Conservation (phyloP, 495 filamentous ascomycete genomes). For the Talaromyces thailandensis region DNA sequence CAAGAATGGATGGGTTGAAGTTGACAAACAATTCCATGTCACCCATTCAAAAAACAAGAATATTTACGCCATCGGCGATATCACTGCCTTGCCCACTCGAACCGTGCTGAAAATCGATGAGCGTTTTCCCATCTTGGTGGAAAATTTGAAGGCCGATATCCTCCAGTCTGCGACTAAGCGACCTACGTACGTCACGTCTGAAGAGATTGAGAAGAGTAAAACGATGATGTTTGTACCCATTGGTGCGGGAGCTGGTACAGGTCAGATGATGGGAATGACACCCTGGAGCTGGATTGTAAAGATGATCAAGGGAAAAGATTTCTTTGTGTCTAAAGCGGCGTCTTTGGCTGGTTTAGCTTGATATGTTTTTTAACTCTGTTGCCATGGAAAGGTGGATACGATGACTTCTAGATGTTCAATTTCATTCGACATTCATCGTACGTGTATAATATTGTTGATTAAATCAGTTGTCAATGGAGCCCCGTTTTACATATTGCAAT, state of each 20-base stretch:
- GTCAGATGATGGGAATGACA: conserved; percentile 36
- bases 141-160: conserved; percentile 27
- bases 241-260: conserved; percentile 36
- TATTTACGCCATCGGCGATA: conserved; percentile 32
- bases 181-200: conserved; percentile 16
- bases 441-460: no score
- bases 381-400: no score
- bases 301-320: conserved; percentile 36
- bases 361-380: no score
- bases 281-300: conserved; percentile 35
- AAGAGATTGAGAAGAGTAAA: conserved; percentile 9
- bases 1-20: conserved; percentile 39
- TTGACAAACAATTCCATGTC: conserved; percentile 48
- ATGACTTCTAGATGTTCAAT: no score
- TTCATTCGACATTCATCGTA: no score
- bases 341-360: not conserved
- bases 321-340: conserved; percentile 23
- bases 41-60: conserved; percentile 20
- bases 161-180: conserved; percentile 7
- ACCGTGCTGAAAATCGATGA: conserved; percentile 19
- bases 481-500: no score
- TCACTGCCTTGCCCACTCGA: conserved; percentile 24
- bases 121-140: conserved; percentile 18
- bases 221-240: conserved; percentile 32
- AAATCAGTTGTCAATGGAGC: no score